phyloP scores from a whole-genome alignment of 106 monocot genomes.

The Narthecium ossifragum region DNA sequence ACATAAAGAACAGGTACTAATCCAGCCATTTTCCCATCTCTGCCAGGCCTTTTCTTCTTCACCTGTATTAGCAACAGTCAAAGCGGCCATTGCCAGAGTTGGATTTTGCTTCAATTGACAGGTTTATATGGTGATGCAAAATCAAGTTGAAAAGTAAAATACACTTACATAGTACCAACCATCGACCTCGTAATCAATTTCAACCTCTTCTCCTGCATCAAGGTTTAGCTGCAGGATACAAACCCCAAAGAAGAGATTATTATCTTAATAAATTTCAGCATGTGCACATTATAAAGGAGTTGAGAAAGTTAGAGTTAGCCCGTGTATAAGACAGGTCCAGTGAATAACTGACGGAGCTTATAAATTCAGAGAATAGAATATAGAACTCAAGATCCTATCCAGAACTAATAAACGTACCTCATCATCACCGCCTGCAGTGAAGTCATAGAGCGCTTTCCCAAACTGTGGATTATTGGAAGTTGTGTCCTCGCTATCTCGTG shows the following conservation, averaged over 20 bases:
- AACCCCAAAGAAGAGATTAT: background rate
- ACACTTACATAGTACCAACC: conserved; percentile 98
- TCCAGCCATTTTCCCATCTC: conserved; percentile 90
- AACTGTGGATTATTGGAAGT: conserved; percentile 54
- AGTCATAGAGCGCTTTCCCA: conserved; percentile 94
- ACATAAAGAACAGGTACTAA: conserved; percentile 97
- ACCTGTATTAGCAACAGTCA: conserved; percentile 50
- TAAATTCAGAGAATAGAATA: too few relatives aligned
- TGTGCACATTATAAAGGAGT: too few relatives aligned
- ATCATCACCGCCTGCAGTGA: conserved; percentile 97
- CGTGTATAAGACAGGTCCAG: too few relatives aligned
- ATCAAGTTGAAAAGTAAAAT: background rate
- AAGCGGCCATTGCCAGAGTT: background rate
- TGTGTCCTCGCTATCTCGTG: conserved; percentile 40
- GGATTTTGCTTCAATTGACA: background rate
- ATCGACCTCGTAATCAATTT: conserved; percentile 96
- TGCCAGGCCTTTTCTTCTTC: conserved; percentile 88
- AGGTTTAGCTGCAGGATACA: conserved; percentile 64
- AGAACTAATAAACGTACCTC: too few relatives aligned
- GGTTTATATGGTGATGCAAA: background rate
- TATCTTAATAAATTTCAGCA: too few relatives aligned
- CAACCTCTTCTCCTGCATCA: conserved; percentile 85
- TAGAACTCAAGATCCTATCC: too few relatives aligned
- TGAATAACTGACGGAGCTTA: too few relatives aligned
- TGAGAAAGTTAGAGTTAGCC: too few relatives aligned